A percentile compares a stretch with the other conserved stretches of the same genome.
These are phyloP conservation scores for Phycomyces nitens DNA, from an alignment of 192 early-diverging fungal genomes.

Conservation along the genomic window DNA sequence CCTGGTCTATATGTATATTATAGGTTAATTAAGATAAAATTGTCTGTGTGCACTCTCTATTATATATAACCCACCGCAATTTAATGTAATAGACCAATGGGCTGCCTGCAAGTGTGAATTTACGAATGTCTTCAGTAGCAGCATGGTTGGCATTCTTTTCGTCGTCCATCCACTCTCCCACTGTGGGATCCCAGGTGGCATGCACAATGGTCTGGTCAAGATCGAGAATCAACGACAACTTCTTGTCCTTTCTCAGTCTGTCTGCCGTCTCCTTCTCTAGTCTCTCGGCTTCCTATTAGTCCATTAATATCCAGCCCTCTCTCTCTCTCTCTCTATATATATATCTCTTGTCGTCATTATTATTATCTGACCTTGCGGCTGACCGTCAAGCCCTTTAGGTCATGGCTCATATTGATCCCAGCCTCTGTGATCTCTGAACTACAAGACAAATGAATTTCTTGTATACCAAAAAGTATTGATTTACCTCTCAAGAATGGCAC, in stretches of 20 bases:
- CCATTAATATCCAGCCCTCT: background rate
- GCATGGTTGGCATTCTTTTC: constrained; percentile 51
- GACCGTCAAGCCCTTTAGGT: constrained; percentile 65
- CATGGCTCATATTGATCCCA: constrained; percentile 77
- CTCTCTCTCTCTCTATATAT: no score
- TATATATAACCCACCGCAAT: constrained; percentile 49
- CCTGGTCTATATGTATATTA: constrained; percentile 58
- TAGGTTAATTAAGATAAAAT: no score
- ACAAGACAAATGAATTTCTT: background rate
- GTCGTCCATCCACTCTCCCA: constrained; percentile 72
- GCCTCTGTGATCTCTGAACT: constrained; percentile 52
- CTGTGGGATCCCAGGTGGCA: constrained; percentile 74
- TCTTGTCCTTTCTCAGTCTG: constrained; percentile 60
- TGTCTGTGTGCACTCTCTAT: background rate
- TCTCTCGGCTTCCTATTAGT: constrained; percentile 59
- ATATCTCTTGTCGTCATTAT: background rate
- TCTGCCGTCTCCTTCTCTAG: constrained; percentile 66
- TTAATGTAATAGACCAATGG: constrained; percentile 81
- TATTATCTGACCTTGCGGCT: constrained; percentile 41
- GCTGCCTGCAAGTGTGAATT: constrained; percentile 70
- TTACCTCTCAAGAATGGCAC: constrained; percentile 62
- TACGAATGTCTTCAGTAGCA: constrained; percentile 61
- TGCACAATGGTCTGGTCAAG: constrained; percentile 98
- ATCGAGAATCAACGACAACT: constrained; percentile 90
- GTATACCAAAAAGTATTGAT: background rate